Base-by-base conservation (phyloP, 129 eudicot species). In the Artemisia tridentata region DNA sequence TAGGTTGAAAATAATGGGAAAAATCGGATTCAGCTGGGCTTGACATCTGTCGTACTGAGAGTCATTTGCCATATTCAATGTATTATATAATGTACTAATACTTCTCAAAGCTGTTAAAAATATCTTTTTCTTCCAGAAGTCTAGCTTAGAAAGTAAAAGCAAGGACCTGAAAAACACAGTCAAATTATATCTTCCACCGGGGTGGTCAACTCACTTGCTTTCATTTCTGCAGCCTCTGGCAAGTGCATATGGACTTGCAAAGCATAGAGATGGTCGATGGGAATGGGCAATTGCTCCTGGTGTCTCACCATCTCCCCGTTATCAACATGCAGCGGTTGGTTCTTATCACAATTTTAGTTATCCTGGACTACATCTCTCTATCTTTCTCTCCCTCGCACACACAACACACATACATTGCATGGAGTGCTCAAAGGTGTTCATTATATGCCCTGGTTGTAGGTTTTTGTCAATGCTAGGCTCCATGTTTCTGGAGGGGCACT, bases 271-370 rank as follows among this genome's bases (percentile, higher is more conserved):
- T 77, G 99, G 99, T 66, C 90, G 97, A 13, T 93, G 99, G 99
- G 99, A 93, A 75, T 93, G 97, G 99, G 97, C 97, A 47, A 87
- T 93, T 79, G 97, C 99, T 70, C 99, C 99, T 79, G 99, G 99
- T 77, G 99, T 93, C 59, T 93, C 99, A 75, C 97, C 99, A 23
- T 93, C 97, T 57, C 76, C 97, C 34, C 85, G 99, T 71, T 93
- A 93, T 84, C 99, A 93, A 74, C 99, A 93, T 81, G 98, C 98
- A 18, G 98, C 98, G 16, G 98, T 93, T 56, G 58, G 97, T 81
- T 31, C 34, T 65, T 52, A 6, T 65, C 46, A 43, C 6, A 23
- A 16, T 29, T 34, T 6, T 16, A 63, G 21, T 67, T 62, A 41
- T 70, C 56, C 16, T 29, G 7, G 34, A 47, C 50, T 14, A 20